These are phyloP conservation scores for Argentina anserina DNA, from an alignment of 306 rosid species.

Conservation along the genomic window DNA sequence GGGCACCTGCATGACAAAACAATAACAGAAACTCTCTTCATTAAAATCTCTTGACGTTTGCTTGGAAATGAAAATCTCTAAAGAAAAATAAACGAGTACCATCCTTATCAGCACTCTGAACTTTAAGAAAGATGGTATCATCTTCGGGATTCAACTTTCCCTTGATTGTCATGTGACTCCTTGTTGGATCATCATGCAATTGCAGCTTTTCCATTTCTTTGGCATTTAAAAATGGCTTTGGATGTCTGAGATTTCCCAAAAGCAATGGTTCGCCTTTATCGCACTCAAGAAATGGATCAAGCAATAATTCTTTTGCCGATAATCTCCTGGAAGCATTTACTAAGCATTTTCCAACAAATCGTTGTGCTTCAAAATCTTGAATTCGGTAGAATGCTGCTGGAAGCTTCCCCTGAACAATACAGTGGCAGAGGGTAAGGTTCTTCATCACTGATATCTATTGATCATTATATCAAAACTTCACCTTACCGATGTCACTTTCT, in stretches of 20 bases:
- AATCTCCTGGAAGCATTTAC: constrained; percentile 55
- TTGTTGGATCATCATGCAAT: constrained; percentile 27
- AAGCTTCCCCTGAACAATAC: constrained; percentile 67
- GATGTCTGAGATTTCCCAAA: constrained; percentile 34
- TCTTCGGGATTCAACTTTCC: constrained; percentile 82
- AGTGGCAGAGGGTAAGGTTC: constrained; percentile 17
- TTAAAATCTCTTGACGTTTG: constrained; percentile 3
- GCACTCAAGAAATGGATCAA: constrained; percentile 58
- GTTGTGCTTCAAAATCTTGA: constrained; percentile 61
- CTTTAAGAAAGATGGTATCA: constrained; percentile 71
- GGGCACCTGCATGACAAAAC: constrained; percentile 47
- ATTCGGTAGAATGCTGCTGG: constrained; percentile 63
- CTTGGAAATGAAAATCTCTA: neutral
- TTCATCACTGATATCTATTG: neutral
- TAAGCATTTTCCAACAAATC: constrained; percentile 65
- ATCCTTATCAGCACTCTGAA: constrained; percentile 58
- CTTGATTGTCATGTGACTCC: constrained; percentile 75
- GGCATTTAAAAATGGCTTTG: constrained; percentile 63
- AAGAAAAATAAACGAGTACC: constrained; percentile 38
- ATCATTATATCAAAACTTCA: constrained; percentile 12
- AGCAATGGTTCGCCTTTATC: constrained; percentile 33
- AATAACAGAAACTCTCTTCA: constrained; percentile 14
- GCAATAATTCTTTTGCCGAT: constrained; percentile 66
- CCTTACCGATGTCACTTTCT: constrained; percentile 88
- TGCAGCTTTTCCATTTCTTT: constrained; percentile 55